These are phyloP conservation scores for Fagopyrum tataricum DNA, from an alignment of 148 eudicot species.

Conservation along the genomic window DNA sequence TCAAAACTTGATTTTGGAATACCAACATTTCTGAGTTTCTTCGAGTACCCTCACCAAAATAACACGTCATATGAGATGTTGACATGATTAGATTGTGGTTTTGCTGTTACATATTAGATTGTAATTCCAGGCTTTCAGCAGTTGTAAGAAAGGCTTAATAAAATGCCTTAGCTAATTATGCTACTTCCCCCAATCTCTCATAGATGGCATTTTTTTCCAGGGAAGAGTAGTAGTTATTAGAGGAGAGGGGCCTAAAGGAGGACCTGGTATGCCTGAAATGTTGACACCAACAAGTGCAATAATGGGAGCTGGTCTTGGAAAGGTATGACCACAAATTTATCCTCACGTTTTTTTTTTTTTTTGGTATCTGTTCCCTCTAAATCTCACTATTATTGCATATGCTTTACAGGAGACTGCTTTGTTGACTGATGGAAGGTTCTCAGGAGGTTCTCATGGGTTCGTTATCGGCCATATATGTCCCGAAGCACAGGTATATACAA, in stretches of 20 bases:
- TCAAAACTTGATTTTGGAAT: no score
- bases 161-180: not conserved
- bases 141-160: not conserved
- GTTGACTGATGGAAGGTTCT: conserved; percentile 92
- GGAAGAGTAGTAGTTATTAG: conserved; percentile 90
- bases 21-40: not conserved
- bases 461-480: conserved; percentile 96
- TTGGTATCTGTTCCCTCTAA: not conserved
- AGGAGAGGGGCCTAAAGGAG: conserved; percentile 99
- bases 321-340: conserved; percentile 33
- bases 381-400: not conserved
- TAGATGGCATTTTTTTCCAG: conserved; percentile 28
- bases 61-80: not conserved
- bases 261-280: conserved; percentile 99
- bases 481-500: conserved; percentile 67
- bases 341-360: conserved; percentile 11
- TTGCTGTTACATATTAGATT: not conserved
- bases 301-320: conserved; percentile 99
- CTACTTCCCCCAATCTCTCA: not conserved
- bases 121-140: not conserved
- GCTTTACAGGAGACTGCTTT: conserved; percentile 71
- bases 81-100: not conserved
- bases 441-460: conserved; percentile 96
- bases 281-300: conserved; percentile 97
- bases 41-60: not conserved